A percentile compares a stretch with the other conserved stretches of the same genome.
These are phyloP conservation scores for Yamadazyma dendronema DNA, from an alignment of 1,139 yeast genomes.

Conservation along the genomic window DNA sequence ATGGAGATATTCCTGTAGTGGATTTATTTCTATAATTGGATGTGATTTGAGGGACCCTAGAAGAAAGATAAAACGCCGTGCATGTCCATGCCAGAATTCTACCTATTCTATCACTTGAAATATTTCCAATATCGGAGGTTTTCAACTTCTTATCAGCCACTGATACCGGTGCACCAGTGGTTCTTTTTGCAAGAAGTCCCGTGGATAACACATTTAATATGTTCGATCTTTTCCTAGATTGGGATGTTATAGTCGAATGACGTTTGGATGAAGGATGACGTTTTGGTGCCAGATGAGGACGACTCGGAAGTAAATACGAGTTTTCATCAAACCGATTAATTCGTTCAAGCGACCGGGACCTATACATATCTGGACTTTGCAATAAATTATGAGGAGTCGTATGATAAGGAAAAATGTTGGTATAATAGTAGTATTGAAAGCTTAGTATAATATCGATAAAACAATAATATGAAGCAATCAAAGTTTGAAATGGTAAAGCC, in stretches of 20 bases:
- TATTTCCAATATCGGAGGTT: no score
- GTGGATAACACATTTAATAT: slow-evolving; percentile 8
- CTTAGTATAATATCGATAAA: slow-evolving; percentile 69
- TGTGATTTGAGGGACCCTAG: slow-evolving; percentile 77
- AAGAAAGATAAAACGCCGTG: slow-evolving; percentile 64
- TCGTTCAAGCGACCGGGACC: slow-evolving; percentile 10
- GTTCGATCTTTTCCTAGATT: slow-evolving; percentile 4
- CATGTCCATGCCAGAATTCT: slow-evolving; percentile 71
- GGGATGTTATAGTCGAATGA: no score
- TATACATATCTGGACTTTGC: slow-evolving; percentile 24
- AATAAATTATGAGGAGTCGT: slow-evolving; percentile 23
- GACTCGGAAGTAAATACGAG: neutral
- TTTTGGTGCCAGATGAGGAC: no score
- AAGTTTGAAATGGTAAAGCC: slow-evolving; percentile 72
- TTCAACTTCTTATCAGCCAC: no score
- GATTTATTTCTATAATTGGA: slow-evolving; percentile 30
- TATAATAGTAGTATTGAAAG: slow-evolving; percentile 47
- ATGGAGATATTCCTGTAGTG: slow-evolving; percentile 38
- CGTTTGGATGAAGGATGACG: no score
- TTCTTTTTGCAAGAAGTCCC: slow-evolving; percentile 11
- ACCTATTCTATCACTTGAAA: slow-evolving; percentile 36
- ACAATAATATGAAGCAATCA: slow-evolving; percentile 69
- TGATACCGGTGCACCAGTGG: slow-evolving; percentile 9
- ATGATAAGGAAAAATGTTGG: slow-evolving; percentile 21
- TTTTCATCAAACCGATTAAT: slow-evolving; percentile 11